Evolutionary conservation across 2,329 filamentous ascomycete species (phyloP), one percentile per base, ranked within the genome.

Genomic region (Fusarium miscanthi): DNA sequence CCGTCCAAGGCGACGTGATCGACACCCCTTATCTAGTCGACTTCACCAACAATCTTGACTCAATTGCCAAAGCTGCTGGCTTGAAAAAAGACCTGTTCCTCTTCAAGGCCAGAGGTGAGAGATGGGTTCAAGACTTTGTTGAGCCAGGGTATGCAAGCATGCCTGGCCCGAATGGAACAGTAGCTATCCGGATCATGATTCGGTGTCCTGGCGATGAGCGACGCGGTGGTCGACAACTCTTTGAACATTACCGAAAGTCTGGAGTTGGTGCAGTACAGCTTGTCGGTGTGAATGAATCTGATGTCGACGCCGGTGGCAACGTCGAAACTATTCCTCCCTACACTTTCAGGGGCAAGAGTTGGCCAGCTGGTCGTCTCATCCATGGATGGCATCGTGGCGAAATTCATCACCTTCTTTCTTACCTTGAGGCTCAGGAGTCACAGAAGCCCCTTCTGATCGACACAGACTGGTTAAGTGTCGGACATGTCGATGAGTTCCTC

Each of bases 41-140:
- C 21, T 59, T 59, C 19, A 25, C 21, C 23, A n/a, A 59, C 8
- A 8, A 4, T 12, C 43, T 59, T 6, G n/a, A 13, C 6, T 48
- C 41, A 11, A 60, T 66, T 14, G 27, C 37, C 5, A 35, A 63
- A 13, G 57, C 35, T 8, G 42, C 59, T 12, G 65, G 60, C 6
- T n/a, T 69, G 6, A 38, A 52, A 6, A 63, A 56, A 12, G 69
- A 30, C 54, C 8, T 66, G 21, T 52, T 49, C 37, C 30, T 66
- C 6, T 65, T 74, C 46, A 52, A 66, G 14, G 27, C n/a, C 13
- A 23, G 12, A 8, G n/a, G 23, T 25, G 81, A 83, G 56, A 69
- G 79, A 33, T 84, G 82, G 82, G 76, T 76, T 2, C 82, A 84
- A 65, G 82, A 84, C 62, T 78, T 81, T 51, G 63, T 84, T 33